A percentile compares a stretch with the other conserved stretches of the same genome.
These are phyloP conservation scores for Collariella sp. DNA, from an alignment of 495 filamentous ascomycete species.

Conservation along the genomic window DNA sequence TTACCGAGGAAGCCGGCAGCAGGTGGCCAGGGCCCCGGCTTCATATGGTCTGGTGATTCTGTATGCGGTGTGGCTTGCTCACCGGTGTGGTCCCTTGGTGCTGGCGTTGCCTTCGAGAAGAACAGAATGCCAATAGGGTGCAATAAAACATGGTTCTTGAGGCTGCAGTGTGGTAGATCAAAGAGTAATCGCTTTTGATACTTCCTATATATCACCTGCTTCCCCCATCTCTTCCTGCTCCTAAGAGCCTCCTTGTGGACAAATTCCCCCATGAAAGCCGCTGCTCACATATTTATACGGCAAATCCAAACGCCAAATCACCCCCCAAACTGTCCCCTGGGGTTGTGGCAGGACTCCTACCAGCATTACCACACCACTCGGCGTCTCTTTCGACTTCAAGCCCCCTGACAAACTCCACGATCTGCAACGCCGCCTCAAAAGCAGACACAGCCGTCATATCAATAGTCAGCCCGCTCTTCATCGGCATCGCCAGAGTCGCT, in stretches of 20 bases:
- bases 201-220: too few species aligned
- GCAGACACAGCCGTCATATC: constrained; percentile 14
- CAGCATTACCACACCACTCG: constrained; percentile 5
- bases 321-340: background rate
- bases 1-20: constrained; percentile 6
- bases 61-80: background rate
- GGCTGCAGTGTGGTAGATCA: too few species aligned
- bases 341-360: constrained; percentile 3
- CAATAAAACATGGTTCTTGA: too few species aligned
- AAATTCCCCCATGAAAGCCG: background rate
- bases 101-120: too few species aligned
- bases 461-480: constrained; percentile 8
- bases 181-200: too few species aligned
- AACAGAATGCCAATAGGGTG: too few species aligned
- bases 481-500: background rate
- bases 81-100: background rate
- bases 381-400: constrained; percentile 11
- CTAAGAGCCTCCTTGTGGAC: background rate
- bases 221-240: background rate
- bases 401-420: constrained; percentile 18
- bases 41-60: background rate
- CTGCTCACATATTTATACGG: background rate
- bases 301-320: background rate
- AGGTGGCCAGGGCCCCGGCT: background rate
- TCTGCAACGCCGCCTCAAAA: constrained; percentile 20